These are phyloP conservation scores for Leccinellum albellum DNA, from an alignment of 768 basidiomycete species.

Conservation along the genomic window DNA sequence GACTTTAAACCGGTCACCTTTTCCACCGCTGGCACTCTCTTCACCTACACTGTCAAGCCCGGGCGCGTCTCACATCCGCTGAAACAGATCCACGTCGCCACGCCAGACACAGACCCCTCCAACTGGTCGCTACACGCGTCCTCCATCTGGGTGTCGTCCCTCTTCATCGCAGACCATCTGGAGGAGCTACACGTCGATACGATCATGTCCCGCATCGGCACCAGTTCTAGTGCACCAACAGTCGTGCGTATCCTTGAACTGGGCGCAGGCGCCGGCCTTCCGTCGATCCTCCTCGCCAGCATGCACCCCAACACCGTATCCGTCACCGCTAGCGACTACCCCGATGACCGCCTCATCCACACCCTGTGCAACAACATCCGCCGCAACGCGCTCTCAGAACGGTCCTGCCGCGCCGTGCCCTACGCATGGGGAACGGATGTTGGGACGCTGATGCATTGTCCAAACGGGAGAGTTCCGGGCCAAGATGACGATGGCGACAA, in stretches of 20 bases:
- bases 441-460: slow-evolving; percentile 10
- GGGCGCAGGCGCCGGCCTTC: slow-evolving; percentile 72
- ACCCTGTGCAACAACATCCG: slow-evolving; percentile 56
- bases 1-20: slow-evolving; percentile 58
- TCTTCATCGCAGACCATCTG: slow-evolving; percentile 65
- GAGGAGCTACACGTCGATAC: slow-evolving; percentile 40
- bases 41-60: slow-evolving; percentile 39
- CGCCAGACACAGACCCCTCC: slow-evolving; percentile 60
- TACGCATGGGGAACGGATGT: slow-evolving; percentile 65
- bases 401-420: slow-evolving; percentile 49
- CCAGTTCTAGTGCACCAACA: not conserved
- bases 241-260: slow-evolving; percentile 56
- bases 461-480: not conserved
- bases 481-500: not conserved
- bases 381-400: slow-evolving; percentile 43
- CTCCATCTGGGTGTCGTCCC: slow-evolving; percentile 69
- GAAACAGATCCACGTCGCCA: slow-evolving; percentile 41
- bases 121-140: slow-evolving; percentile 80
- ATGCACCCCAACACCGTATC: slow-evolving; percentile 29
- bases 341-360: slow-evolving; percentile 57
- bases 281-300: slow-evolving; percentile 64
- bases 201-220: slow-evolving; percentile 12
- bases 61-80: slow-evolving; percentile 12
- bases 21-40: slow-evolving; percentile 51
- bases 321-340: slow-evolving; percentile 68